Evolutionary conservation across 257 asterid species (phyloP).

Genomic region (Jacaranda mimosifolia): DNA sequence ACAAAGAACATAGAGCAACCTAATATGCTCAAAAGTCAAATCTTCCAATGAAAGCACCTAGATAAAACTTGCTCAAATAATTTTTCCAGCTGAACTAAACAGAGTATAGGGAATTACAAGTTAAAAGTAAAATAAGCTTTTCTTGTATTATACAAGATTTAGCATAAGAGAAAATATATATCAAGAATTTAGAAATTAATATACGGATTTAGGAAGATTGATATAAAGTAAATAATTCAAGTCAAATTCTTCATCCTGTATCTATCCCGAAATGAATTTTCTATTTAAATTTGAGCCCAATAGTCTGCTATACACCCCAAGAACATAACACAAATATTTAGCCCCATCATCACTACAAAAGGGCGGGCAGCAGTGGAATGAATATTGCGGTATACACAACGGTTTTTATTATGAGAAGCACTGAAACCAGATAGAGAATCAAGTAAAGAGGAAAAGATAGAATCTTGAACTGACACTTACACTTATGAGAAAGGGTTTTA

Average conservation of each 20-base stretch:
- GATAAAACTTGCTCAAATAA: neutral
- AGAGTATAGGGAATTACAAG: neutral
- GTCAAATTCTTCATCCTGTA: neutral
- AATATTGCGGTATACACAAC: neutral
- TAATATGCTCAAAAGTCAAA: neutral
- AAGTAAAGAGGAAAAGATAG: neutral
- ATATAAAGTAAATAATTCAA: neutral
- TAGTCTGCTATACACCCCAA: conserved; percentile 3
- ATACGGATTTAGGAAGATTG: neutral
- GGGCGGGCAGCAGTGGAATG: neutral
- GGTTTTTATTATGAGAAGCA: neutral
- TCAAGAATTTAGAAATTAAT: conserved; percentile 2
- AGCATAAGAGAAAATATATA: conserved; percentile 11
- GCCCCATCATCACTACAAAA: neutral
- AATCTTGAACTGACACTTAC: conserved; percentile 8
- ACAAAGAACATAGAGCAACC: neutral
- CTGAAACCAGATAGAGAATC: conserved; percentile 9
- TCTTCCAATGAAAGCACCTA: conserved; percentile 10
- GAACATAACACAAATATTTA: neutral
- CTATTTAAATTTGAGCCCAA: neutral
- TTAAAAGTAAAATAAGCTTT: neutral
- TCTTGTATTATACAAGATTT: neutral
- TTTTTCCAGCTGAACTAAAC: conserved; percentile 12
- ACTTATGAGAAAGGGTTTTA: neutral
- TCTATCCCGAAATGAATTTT: conserved; percentile 6